These are phyloP conservation scores for Monilinia fructigena DNA, from an alignment of 2,329 filamentous ascomycete species.

Conservation along the genomic window DNA sequence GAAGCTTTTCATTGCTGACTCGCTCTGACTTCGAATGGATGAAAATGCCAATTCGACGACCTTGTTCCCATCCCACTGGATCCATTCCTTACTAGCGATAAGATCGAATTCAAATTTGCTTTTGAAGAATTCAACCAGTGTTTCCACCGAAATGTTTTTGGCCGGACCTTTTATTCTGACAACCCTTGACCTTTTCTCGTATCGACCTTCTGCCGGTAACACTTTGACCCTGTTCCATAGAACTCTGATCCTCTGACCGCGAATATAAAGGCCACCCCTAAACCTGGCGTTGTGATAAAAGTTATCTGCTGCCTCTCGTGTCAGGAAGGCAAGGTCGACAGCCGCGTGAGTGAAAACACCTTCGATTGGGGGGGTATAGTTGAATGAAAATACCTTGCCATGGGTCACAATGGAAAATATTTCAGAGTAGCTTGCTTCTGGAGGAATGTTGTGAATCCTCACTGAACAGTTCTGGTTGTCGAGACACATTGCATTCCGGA, in stretches of 20 bases:
- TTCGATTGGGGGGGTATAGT: conserved; percentile 1
- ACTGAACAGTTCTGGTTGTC: conserved; percentile 24
- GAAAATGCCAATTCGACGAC: conserved; percentile 24
- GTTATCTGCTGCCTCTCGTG: conserved; percentile 19
- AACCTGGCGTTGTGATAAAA: conserved; percentile 9
- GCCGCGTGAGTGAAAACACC: conserved; percentile 7
- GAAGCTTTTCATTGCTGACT: conserved; percentile 17
- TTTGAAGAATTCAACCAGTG: conserved; percentile 8
- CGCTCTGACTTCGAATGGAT: conserved; percentile 26
- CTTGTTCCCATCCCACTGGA: background rate
- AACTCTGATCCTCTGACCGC: background rate
- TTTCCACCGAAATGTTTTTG: background rate
- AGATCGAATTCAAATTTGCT: conserved; percentile 21
- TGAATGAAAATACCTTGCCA: conserved; percentile 26
- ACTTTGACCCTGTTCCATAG: conserved; percentile 19
- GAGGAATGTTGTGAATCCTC: conserved; percentile 15
- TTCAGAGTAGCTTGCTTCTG: conserved; percentile 17
- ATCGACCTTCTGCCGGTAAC: conserved; percentile 2
- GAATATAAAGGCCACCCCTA: background rate
- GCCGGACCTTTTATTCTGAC: conserved; percentile 19
- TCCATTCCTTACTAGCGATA: conserved; percentile 12
- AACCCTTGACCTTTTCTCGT: conserved; percentile 20
- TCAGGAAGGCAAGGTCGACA: conserved; percentile 25
- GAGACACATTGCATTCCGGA: conserved; percentile 19
- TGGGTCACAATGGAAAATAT: conserved; percentile 23